Conservation (phyloP, 495 filamentous ascomycete species). For the Hypoxylon intermedium region DNA sequence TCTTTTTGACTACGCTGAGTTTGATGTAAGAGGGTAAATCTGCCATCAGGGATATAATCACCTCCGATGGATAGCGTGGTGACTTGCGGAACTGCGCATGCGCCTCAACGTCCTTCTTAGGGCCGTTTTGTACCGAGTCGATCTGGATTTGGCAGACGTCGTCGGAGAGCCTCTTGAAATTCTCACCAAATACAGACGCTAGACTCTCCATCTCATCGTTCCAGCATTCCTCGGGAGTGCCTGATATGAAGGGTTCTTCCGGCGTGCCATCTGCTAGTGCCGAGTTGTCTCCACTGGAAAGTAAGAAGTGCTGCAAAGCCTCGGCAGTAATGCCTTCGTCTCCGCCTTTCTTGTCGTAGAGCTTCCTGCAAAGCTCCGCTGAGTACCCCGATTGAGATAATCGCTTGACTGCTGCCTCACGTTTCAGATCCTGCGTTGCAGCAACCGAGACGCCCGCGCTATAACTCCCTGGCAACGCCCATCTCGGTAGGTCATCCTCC, state of each 20-base stretch:
- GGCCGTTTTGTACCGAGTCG: conserved; percentile 53
- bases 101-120: conserved; percentile 52
- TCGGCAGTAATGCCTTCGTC: conserved; percentile 84
- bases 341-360: conserved; percentile 68
- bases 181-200: conserved; percentile 78
- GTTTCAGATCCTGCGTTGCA: conserved; percentile 71
- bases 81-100: conserved; percentile 59
- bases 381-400: conserved; percentile 84
- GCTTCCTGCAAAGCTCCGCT: conserved; percentile 76
- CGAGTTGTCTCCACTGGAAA: conserved; percentile 51
- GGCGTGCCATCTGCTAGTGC: conserved; percentile 1
- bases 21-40: conserved; percentile 90
- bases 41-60: conserved; percentile 73
- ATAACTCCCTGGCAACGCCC: conserved; percentile 91
- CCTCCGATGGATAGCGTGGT: conserved; percentile 74
- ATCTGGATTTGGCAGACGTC: conserved; percentile 70
- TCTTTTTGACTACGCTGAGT: conserved; percentile 83
- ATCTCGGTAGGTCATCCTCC: conserved; percentile 89
- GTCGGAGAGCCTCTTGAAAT: conserved; percentile 62
- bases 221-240: conserved; percentile 69
- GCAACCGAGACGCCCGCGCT: conserved; percentile 85
- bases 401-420: conserved; percentile 81
- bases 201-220: conserved; percentile 81
- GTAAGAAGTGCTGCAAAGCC: conserved; percentile 73
- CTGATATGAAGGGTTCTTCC: conserved; percentile 50